phyloP scores from a whole-genome alignment of 2,329 filamentous ascomycete species.

The Fusarium miscanthi region DNA sequence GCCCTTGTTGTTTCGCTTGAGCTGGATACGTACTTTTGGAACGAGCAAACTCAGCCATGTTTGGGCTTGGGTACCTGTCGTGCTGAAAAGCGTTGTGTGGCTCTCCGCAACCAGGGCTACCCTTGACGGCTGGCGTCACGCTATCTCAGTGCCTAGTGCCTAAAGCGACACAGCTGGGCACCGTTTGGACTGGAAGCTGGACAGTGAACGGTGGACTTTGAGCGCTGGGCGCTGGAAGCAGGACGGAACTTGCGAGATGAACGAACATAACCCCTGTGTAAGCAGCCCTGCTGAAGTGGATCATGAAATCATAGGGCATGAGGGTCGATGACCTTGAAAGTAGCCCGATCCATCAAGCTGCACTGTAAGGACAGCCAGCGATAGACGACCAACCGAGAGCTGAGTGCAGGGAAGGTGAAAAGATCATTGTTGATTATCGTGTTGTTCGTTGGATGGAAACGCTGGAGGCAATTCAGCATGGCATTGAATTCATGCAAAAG shows the following conservation, averaged over 20 bases:
- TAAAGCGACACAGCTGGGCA: slow-evolving; percentile 32
- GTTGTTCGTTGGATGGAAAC: slow-evolving; percentile 1
- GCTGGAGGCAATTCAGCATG: background rate
- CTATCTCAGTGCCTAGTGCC: slow-evolving; percentile 36
- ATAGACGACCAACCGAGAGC: slow-evolving; percentile 24
- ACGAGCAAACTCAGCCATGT: slow-evolving; percentile 34
- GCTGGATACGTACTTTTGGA: slow-evolving; percentile 34
- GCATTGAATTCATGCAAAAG: slow-evolving; percentile 7
- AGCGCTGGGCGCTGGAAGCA: slow-evolving; percentile 40
- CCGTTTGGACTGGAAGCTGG: slow-evolving; percentile 31
- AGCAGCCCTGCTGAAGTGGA: slow-evolving; percentile 42
- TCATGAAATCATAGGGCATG: slow-evolving; percentile 47
- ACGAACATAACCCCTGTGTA: slow-evolving; percentile 38
- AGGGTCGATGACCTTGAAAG: slow-evolving; percentile 36
- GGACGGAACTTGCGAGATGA: slow-evolving; percentile 43
- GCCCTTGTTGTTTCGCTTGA: slow-evolving; percentile 15
- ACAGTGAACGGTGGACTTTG: slow-evolving; percentile 22
- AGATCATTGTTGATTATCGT: slow-evolving; percentile 5
- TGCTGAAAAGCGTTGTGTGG: slow-evolving; percentile 42
- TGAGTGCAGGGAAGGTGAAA: slow-evolving; percentile 23
- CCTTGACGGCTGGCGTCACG: slow-evolving; percentile 41
- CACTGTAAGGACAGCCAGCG: slow-evolving; percentile 12
- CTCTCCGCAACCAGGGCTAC: slow-evolving; percentile 36
- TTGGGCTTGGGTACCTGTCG: slow-evolving; percentile 34
- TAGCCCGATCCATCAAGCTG: slow-evolving; percentile 39